Evolutionary conservation across 768 basidiomycete species (phyloP).

Genomic region (Suillus plorans): DNA sequence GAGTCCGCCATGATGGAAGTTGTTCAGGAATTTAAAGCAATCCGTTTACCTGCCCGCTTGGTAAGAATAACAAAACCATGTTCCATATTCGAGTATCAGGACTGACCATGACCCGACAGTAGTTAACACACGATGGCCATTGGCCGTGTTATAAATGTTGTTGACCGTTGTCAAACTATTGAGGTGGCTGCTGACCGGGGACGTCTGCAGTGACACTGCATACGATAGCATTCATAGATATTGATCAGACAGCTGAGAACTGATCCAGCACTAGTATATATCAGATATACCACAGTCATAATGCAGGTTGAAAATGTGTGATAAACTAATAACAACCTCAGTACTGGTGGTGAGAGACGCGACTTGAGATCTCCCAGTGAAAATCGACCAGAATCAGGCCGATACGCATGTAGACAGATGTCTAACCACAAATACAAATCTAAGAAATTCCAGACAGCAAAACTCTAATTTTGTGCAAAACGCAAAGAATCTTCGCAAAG

Average conservation of each 20-base stretch:
- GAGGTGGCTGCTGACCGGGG: background rate
- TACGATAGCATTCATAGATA: background rate
- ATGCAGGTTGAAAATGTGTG: background rate
- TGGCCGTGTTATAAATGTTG: background rate
- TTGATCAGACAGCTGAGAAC: background rate
- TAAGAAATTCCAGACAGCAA: too few species aligned
- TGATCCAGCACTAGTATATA: background rate
- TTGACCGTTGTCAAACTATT: background rate
- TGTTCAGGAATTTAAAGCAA: slow-evolving; percentile 22
- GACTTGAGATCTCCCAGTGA: background rate
- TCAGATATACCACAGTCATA: background rate
- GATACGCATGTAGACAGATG: too few species aligned
- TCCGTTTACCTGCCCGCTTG: slow-evolving; percentile 10
- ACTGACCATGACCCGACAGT: slow-evolving; percentile 1
- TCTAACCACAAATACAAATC: too few species aligned
- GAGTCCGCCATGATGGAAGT: slow-evolving; percentile 20
- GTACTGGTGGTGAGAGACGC: background rate
- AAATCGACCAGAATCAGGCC: too few species aligned
- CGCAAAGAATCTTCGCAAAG: too few species aligned
- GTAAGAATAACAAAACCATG: background rate
- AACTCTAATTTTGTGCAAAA: too few species aligned
- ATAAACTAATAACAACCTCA: background rate
- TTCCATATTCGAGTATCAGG: background rate
- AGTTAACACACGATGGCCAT: too few species aligned
- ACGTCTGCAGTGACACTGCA: background rate